phyloP scores from a whole-genome alignment of 2,329 filamentous ascomycete species.

The Penicillium sp. region DNA sequence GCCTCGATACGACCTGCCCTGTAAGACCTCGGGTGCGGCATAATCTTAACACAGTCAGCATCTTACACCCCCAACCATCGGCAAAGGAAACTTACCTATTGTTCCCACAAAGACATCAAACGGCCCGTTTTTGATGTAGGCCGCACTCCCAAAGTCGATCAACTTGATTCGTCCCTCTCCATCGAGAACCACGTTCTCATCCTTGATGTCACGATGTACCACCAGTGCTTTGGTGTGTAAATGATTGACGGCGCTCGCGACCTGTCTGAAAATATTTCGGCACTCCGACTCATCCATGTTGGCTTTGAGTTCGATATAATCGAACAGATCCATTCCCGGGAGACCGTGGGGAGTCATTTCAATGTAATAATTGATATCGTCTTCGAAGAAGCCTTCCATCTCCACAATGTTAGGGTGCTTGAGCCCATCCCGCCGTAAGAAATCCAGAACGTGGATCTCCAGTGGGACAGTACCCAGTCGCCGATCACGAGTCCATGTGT shows the following conservation, averaged over 20 bases:
- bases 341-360: slow-evolving; percentile 93
- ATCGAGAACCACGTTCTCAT: slow-evolving; percentile 95
- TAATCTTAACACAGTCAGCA: slow-evolving; percentile 68
- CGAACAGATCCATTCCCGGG: slow-evolving; percentile 97
- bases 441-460: slow-evolving; percentile 96
- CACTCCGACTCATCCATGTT: slow-evolving; percentile 97
- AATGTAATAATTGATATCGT: slow-evolving; percentile 85
- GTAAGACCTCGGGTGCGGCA: slow-evolving; percentile 94
- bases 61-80: neutral
- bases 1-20: slow-evolving; percentile 85
- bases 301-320: slow-evolving; percentile 93
- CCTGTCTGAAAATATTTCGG: slow-evolving; percentile 91
- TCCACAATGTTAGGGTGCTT: slow-evolving; percentile 66
- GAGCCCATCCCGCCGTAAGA: slow-evolving; percentile 70
- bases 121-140: slow-evolving; percentile 96
- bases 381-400: slow-evolving; percentile 67
- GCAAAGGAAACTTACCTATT: slow-evolving; percentile 66
- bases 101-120: slow-evolving; percentile 99
- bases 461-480: slow-evolving; percentile 90
- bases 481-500: slow-evolving; percentile 96
- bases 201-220: slow-evolving; percentile 97
- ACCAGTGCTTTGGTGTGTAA: slow-evolving; percentile 86
- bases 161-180: slow-evolving; percentile 94
- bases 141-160: slow-evolving; percentile 96
- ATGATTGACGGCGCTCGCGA: slow-evolving; percentile 84